Base-by-base conservation (phyloP, 495 filamentous ascomycete genomes). In the Talaromyces adpressus region DNA sequence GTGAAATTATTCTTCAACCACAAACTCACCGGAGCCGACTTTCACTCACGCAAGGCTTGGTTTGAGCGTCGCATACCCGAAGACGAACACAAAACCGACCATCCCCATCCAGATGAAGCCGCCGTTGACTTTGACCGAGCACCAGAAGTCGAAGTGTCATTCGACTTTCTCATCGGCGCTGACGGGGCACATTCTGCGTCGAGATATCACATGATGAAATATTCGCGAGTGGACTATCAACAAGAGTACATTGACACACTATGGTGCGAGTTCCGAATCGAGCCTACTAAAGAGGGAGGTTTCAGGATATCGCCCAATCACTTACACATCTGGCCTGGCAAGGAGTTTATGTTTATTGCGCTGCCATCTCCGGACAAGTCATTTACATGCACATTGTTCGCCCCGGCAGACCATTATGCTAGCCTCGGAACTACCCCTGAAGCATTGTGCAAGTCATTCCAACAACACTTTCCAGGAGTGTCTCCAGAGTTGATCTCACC, bases 241-340 rank as follows among this genome's bases (percentile, higher is more conserved):
- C 94, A 99, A 71, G 86, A 92, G 69, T 99, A 99, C 71, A 92
- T 99, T 74, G 92, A 97, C 72, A 93, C 93, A 0, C 77, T 98
- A 8, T 99, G 94, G 94, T 97, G 94, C 77, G 95, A 99, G 67
- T 97, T 97, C 71, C 87, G 86, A 49, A 93, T 99, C 63, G 78
- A 83, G 2, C 82, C 90, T 0, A 75, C 80, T 0, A 70, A 79
- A 14, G 65, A 75, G 22, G 77, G 80, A 11, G 81, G 82, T 29
- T 99, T 93, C 71, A 78, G 78, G 32, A 90, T 97, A 61, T 91
- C 90, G 0, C 91, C 91, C 16, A 89, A 96, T 71, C 91, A 98
- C 69, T 82, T 99, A 2, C 94, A 99, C 72, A 99, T 99, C 75
- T 99, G 94, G 94, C 94, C 94, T 1, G 91, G 89, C 23, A 85